A percentile compares a stretch with the other conserved stretches of the same genome.
phyloP scores from a whole-genome alignment of 163 green algal species.

The Trebouxia gelatinosa region DNA sequence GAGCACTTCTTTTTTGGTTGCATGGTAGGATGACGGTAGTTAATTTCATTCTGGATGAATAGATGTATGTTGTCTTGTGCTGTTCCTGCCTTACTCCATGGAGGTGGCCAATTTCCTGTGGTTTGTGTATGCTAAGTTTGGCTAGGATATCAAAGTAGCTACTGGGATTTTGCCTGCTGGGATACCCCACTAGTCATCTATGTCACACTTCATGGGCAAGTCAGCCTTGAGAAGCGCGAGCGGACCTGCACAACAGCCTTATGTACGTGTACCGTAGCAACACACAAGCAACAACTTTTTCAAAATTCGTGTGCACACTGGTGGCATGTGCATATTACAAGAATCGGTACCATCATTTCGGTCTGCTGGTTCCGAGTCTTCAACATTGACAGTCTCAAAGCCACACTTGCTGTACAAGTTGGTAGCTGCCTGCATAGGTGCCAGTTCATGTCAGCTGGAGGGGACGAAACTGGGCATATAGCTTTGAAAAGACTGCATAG shows the following conservation, averaged over 20 bases:
- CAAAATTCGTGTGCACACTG: neutral
- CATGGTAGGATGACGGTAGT: too few species aligned
- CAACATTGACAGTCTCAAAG: neutral
- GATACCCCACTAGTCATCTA: too few species aligned
- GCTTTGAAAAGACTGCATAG: neutral
- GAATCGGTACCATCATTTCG: neutral
- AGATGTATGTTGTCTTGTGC: neutral
- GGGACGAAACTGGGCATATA: neutral
- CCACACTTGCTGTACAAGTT: conserved; percentile 20
- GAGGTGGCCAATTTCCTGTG: too few species aligned
- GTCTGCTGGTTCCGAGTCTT: neutral
- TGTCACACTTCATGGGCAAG: neutral
- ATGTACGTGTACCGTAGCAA: too few species aligned
- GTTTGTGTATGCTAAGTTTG: too few species aligned
- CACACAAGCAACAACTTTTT: neutral
- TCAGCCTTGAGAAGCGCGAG: neutral
- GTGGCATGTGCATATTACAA: neutral
- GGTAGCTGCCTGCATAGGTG: conserved; percentile 18
- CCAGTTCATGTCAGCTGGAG: neutral
- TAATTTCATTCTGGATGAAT: neutral
- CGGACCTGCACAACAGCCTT: neutral
- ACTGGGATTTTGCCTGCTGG: too few species aligned
- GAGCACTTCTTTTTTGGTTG: too few species aligned
- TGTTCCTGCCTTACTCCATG: too few species aligned
- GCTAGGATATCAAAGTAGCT: too few species aligned